phyloP scores from a whole-genome alignment of 352 stramenopile genomes.

The Phytophthora sp. region DNA sequence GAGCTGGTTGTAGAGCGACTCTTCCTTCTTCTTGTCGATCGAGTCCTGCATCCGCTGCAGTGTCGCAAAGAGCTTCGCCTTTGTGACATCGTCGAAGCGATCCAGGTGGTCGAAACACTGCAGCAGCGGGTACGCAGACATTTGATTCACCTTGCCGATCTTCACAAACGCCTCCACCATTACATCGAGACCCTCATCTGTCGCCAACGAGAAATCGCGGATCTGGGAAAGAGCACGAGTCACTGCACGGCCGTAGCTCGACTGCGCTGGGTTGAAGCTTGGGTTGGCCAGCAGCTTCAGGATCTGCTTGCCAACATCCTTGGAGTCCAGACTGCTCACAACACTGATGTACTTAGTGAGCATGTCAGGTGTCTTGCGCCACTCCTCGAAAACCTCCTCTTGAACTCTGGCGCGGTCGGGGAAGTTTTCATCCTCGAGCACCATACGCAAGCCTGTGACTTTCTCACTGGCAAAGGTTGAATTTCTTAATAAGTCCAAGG shows the following conservation, averaged over 20 bases:
- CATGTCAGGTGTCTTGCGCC: conserved; percentile 74
- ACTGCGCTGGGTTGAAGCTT: conserved; percentile 80
- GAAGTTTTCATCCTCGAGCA: conserved; percentile 70
- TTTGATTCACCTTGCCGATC: conserved; percentile 88
- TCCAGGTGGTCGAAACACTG: conserved; percentile 83
- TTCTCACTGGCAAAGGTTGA: conserved; percentile 80
- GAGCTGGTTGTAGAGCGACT: conserved; percentile 87
- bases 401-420: conserved; percentile 66
- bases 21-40: conserved; percentile 83
- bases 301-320: conserved; percentile 77
- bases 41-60: conserved; percentile 77
- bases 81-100: conserved; percentile 67
- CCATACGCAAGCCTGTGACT: conserved; percentile 59
- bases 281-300: conserved; percentile 64
- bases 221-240: conserved; percentile 73
- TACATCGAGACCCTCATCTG: conserved; percentile 76
- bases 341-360: conserved; percentile 84
- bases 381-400: conserved; percentile 72
- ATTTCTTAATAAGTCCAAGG: conserved; percentile 61
- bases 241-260: conserved; percentile 73
- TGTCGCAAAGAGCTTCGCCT: conserved; percentile 54
- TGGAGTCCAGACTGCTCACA: conserved; percentile 67
- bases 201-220: conserved; percentile 74
- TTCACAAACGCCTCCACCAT: conserved; percentile 76
- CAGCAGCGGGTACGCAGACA: conserved; percentile 82